Percentiles rank a stretch among this genome's conserved stretches.
Evolutionary conservation across 169 alveolate genomes (phyloP).

Genomic region (Babesia ovis): DNA sequence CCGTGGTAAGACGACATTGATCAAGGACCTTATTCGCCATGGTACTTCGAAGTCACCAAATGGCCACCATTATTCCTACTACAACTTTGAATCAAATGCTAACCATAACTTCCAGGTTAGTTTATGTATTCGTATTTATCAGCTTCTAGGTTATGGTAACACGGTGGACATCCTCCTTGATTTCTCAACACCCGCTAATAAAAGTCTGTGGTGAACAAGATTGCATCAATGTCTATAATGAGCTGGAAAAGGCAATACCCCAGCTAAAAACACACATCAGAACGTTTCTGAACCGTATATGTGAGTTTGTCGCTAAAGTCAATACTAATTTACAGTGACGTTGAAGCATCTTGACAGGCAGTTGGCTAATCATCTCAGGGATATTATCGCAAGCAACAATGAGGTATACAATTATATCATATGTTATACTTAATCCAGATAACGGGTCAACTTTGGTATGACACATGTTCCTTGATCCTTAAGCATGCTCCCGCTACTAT

Average conservation of each 20-base stretch:
- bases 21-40: slow-evolving; percentile 21
- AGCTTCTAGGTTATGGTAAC: slow-evolving; percentile 19
- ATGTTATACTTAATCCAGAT: neutral
- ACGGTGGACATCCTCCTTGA: slow-evolving; percentile 25
- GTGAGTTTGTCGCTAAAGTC: neutral
- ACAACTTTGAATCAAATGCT: slow-evolving; percentile 24
- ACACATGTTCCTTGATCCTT: slow-evolving; percentile 9
- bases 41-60: neutral
- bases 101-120: slow-evolving; percentile 57
- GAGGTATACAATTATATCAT: neutral
- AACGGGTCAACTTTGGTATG: neutral
- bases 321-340: neutral
- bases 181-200: slow-evolving; percentile 20
- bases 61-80: slow-evolving; percentile 11
- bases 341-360: slow-evolving; percentile 4
- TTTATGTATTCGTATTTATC: too few species aligned
- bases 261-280: slow-evolving; percentile 7
- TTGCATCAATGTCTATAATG: slow-evolving; percentile 6
- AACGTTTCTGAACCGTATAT: slow-evolving; percentile 9
- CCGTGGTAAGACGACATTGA: slow-evolving; percentile 60
- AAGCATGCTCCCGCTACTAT: slow-evolving; percentile 29
- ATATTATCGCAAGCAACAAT: neutral
- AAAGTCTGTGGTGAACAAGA: neutral
- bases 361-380: neutral
- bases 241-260: slow-evolving; percentile 4